phyloP scores from a whole-genome alignment of 2,329 filamentous ascomycete species.

The Trichoderma asperellum region DNA sequence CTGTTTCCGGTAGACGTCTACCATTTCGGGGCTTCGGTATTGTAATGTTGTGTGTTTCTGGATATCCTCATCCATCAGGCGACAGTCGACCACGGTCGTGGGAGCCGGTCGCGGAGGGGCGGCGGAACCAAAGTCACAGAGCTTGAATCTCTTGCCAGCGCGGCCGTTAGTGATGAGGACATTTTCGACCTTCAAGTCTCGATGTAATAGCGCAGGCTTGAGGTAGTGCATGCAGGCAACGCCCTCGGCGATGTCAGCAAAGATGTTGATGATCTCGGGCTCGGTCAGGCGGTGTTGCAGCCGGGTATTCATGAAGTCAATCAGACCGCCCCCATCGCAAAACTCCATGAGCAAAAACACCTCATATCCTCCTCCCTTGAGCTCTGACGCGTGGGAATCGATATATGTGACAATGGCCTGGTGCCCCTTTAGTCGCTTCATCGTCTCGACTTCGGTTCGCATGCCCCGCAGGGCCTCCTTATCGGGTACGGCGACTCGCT shows the following conservation, averaged over 20 bases:
- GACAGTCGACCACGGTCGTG: constrained; percentile 83
- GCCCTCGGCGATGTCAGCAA: constrained; percentile 92
- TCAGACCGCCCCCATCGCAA: constrained; percentile 90
- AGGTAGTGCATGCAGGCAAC: constrained; percentile 99
- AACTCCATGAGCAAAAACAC: constrained; percentile 99
- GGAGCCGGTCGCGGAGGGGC: constrained; percentile 83
- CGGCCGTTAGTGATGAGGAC: constrained; percentile 79
- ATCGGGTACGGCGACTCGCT: constrained; percentile 94
- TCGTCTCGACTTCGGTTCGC: constrained; percentile 98
- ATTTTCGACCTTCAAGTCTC: constrained; percentile 97
- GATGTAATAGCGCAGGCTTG: constrained; percentile 87
- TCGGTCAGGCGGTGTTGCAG: constrained; percentile 95
- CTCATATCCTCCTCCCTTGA: constrained; percentile 92
- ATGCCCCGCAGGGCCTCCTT: constrained; percentile 93
- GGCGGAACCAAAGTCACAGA: constrained; percentile 96
- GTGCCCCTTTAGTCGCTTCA: constrained; percentile 99
- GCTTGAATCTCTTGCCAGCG: constrained; percentile 79
- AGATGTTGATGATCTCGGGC: constrained; percentile 96
- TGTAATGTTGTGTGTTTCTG: constrained; percentile 97
- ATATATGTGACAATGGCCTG: constrained; percentile 96
- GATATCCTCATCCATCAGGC: constrained; percentile 93
- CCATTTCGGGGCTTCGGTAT: constrained; percentile 97
- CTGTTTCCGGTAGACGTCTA: constrained; percentile 94
- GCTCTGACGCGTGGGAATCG: constrained; percentile 94
- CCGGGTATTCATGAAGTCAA: constrained; percentile 99